phyloP scores from a whole-genome alignment of 2,329 filamentous ascomycete species.

The Aspergillus sp. region DNA sequence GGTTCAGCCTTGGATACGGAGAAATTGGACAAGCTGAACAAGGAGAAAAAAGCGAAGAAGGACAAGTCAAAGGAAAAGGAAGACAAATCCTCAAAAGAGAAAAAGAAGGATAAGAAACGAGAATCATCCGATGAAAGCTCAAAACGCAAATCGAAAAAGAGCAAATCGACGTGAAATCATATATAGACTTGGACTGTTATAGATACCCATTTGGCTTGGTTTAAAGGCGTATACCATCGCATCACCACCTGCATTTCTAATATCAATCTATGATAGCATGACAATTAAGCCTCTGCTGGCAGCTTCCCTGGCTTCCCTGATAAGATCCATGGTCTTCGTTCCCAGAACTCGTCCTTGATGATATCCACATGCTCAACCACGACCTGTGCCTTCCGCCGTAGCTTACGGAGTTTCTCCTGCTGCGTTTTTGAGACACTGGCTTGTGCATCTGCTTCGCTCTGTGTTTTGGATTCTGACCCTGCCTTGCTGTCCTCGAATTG shows the following conservation, averaged over 20 bases:
- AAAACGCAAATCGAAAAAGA: slow-evolving; percentile 51
- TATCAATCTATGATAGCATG: neutral
- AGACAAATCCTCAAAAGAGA: slow-evolving; percentile 21
- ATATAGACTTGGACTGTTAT: slow-evolving; percentile 13
- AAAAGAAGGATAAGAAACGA: slow-evolving; percentile 29
- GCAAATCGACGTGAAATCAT: slow-evolving; percentile 37
- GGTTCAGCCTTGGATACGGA: neutral
- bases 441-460: slow-evolving; percentile 12
- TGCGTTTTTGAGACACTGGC: slow-evolving; percentile 71
- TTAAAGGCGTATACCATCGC: slow-evolving; percentile 6
- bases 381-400: slow-evolving; percentile 74
- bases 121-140: slow-evolving; percentile 28
- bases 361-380: slow-evolving; percentile 86
- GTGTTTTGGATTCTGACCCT: slow-evolving; percentile 32
- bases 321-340: slow-evolving; percentile 77
- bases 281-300: slow-evolving; percentile 47
- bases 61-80: slow-evolving; percentile 24
- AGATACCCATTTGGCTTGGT: slow-evolving; percentile 36
- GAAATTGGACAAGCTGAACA: slow-evolving; percentile 23
- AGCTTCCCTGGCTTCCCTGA: slow-evolving; percentile 71
- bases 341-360: slow-evolving; percentile 95
- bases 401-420: slow-evolving; percentile 77
- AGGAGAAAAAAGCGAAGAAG: slow-evolving; percentile 20
- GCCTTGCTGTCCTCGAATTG: slow-evolving; percentile 63
- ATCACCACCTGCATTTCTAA: slow-evolving; percentile 5